phyloP scores from a whole-genome alignment of 2,329 filamentous ascomycete species.

The Fusarium albosuccineum region DNA sequence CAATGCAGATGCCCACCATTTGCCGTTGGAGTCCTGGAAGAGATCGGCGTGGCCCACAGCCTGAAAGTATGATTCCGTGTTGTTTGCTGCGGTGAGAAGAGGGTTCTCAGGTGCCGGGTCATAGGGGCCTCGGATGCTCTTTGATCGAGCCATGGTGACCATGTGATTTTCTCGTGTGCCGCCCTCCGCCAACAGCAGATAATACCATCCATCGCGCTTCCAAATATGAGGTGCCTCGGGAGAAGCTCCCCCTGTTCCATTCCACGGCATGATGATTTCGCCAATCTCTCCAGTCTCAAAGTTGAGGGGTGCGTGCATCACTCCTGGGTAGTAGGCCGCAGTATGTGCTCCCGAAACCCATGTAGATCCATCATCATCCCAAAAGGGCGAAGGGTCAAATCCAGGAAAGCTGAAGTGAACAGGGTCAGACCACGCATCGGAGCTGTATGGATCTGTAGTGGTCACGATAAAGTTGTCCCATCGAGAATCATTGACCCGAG shows the following conservation, averaged over 20 bases:
- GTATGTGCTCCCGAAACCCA: constrained; percentile 55
- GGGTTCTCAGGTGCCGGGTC: constrained; percentile 58
- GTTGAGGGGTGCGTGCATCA: constrained; percentile 48
- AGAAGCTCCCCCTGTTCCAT: constrained; percentile 56
- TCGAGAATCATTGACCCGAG: constrained; percentile 44
- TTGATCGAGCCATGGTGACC: constrained; percentile 59
- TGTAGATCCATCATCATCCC: constrained; percentile 40
- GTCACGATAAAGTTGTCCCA: constrained; percentile 55
- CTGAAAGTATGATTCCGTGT: constrained; percentile 55
- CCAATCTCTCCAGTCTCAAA: constrained; percentile 52
- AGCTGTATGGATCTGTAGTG: constrained; percentile 55
- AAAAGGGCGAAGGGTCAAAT: constrained; percentile 38
- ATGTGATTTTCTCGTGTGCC: constrained; percentile 59
- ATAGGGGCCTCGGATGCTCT: constrained; percentile 58
- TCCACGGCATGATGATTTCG: constrained; percentile 54
- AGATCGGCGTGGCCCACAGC: constrained; percentile 60
- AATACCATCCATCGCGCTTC: constrained; percentile 60
- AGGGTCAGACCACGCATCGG: constrained; percentile 56
- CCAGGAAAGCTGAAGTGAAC: constrained; percentile 35
- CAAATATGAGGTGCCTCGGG: constrained; percentile 62
- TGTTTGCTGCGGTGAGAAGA: constrained; percentile 57
- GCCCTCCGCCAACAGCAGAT: constrained; percentile 62
- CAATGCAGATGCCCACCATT: constrained; percentile 34
- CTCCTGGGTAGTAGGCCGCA: constrained; percentile 35
- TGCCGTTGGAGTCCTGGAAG: constrained; percentile 53